Evolutionary conservation across 306 rosid genomes (phyloP).

Genomic region (Cajanus cajan): DNA sequence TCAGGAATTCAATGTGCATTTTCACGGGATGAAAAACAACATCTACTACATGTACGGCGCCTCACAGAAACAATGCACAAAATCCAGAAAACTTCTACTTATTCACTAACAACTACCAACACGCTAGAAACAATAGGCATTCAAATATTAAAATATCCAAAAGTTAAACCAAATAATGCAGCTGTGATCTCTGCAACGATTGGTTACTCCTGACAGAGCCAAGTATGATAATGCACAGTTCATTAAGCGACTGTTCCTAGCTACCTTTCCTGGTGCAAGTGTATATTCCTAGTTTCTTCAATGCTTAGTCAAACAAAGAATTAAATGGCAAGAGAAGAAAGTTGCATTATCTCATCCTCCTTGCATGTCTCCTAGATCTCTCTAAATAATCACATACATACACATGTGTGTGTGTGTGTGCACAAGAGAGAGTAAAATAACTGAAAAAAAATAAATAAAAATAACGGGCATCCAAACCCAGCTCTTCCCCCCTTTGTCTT

Average conservation of each 20-base stretch:
- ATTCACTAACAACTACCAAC: background rate
- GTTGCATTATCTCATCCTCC: background rate
- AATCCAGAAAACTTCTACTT: background rate
- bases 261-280: too few relatives aligned
- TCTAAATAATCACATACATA: background rate
- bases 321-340: background rate
- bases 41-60: background rate
- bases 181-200: conserved; percentile 5
- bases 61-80: background rate
- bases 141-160: conserved; percentile 7
- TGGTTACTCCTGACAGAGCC: background rate
- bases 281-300: background rate
- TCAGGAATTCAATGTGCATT: background rate
- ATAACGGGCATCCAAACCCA: background rate
- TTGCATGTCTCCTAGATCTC: conserved; percentile 11
- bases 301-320: background rate
- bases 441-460: background rate
- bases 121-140: background rate
- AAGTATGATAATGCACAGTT: background rate
- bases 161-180: background rate
- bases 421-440: background rate
- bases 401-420: too few relatives aligned
- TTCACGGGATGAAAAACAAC: background rate
- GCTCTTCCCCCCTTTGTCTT: background rate
- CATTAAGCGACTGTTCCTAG: too few relatives aligned